Base-by-base conservation (phyloP, 108 stramenopile species). In the Schizochytrium sp. region DNA sequence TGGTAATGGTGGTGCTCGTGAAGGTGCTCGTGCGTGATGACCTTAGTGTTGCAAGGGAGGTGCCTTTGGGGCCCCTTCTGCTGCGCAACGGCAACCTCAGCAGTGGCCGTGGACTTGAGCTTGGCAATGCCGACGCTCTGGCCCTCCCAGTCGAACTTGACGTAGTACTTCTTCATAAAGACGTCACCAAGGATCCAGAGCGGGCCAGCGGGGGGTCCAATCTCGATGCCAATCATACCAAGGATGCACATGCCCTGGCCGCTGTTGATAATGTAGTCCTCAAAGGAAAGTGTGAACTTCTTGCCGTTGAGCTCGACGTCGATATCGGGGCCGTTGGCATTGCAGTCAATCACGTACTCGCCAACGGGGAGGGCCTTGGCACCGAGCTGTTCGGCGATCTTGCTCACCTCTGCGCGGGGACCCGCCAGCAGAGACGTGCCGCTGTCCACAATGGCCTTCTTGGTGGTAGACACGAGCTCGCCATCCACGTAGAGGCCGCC, bases 101-200 rank as follows among this genome's bases (percentile, higher is more conserved):
- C 12, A 6, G 44, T 12, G 76, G 0, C 28, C 43, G 76, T 3
- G 45, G 45, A 21, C 51, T 83, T 83, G 76, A 47, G 76, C 51
- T 83, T 83, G 76, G 63, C 76, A 83, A 83, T 83, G n/a, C 76
- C 76, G 25, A 83, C 76, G 51, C 48, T 53, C 76, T 87, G 53
- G 57, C 25, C 25, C 25, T 25, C 87, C n/a, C 57, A 57, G 94
- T 99, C 97, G 92, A 97, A 99, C 53, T 95, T 96, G 47, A 96
- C 92, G 94, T 98, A 98, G 93, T 96, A 98, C 94, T 97, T 94
- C 63, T 96, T 95, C 90, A 99, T 94, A 90, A 99, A 99, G 29
- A 96, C 94, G 92, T 98, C 98, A 47, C 99, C 99, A 87, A 99
- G 94, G 88, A 98, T 97, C 97, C 97, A 98, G 51, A 96, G 91